phyloP scores from a whole-genome alignment of 1,284 basidiomycete species.

The Ustilago esculenta region DNA sequence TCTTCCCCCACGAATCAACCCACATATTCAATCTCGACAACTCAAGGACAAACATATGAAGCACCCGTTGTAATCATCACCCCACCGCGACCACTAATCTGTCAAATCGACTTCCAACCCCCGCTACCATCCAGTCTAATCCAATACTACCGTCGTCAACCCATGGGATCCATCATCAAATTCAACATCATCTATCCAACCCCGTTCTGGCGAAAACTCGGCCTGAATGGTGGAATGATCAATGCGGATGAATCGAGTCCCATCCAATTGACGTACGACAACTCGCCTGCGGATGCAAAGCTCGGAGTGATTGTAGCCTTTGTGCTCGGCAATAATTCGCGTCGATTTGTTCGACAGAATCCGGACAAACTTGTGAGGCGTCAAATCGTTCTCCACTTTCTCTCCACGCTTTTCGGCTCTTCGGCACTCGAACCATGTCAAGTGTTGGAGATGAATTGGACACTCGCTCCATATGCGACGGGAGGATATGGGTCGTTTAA shows the following conservation, averaged over 20 bases:
- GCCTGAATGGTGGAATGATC: conserved; percentile 39
- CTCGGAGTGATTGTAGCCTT: conserved; percentile 38
- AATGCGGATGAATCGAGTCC: conserved; percentile 36
- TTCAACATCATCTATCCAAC: conserved; percentile 38
- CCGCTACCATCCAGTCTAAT: conserved; percentile 35
- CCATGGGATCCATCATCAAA: conserved; percentile 48
- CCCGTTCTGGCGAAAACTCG: conserved; percentile 41
- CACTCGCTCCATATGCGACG: conserved; percentile 28
- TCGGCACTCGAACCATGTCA: conserved; percentile 19
- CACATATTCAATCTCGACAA: conserved; percentile 26
- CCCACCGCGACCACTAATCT: conserved; percentile 30
- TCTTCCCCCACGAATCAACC: no score
- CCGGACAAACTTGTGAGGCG: conserved; percentile 21
- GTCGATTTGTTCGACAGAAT: conserved; percentile 27
- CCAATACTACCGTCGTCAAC: conserved; percentile 46
- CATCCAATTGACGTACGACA: conserved; percentile 46
- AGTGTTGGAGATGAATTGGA: conserved; percentile 41
- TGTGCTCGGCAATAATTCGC: conserved; percentile 39
- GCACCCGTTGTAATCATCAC: conserved; percentile 39
- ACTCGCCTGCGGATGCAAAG: conserved; percentile 31
- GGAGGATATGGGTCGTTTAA: conserved; percentile 45
- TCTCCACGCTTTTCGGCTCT: conserved; percentile 22
- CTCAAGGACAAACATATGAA: conserved; percentile 12
- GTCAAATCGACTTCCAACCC: conserved; percentile 39
- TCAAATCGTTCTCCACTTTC: conserved; percentile 22